A percentile compares a stretch with the other conserved stretches of the same genome.
Evolutionary conservation across 345 rosid genomes (phyloP).

Genomic region (Salix arbutifolia): DNA sequence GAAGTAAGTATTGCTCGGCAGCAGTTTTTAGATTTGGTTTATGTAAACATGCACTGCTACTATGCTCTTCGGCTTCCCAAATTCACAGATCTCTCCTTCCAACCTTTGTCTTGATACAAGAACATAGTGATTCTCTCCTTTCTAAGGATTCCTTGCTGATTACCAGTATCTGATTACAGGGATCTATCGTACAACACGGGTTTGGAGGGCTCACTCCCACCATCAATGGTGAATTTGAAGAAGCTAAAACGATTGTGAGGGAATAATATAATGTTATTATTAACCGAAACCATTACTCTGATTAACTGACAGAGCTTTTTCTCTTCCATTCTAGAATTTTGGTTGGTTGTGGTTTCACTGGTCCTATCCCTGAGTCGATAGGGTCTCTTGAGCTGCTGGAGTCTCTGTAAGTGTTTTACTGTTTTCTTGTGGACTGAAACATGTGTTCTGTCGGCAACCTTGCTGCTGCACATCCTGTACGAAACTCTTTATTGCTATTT

Average conservation of each 20-base stretch:
- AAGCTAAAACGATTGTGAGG: conserved; percentile 69
- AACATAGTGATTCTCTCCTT: neutral
- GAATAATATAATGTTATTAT: neutral
- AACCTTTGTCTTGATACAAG: too few relatives aligned
- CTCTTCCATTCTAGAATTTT: conserved; percentile 44
- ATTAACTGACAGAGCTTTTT: neutral
- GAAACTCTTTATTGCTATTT: conserved; percentile 5
- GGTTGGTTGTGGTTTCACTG: conserved; percentile 68
- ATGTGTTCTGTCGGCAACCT: neutral
- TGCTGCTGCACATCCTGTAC: neutral
- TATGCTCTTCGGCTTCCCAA: neutral
- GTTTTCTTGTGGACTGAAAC: neutral
- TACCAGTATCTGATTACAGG: conserved; percentile 36
- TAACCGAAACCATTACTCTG: conserved; percentile 1
- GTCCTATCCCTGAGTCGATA: conserved; percentile 59
- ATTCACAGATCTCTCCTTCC: neutral
- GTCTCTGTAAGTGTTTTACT: conserved; percentile 46
- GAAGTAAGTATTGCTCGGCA: too few relatives aligned
- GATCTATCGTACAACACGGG: conserved; percentile 70
- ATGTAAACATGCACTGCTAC: neutral
- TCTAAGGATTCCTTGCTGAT: neutral
- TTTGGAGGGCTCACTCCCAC: conserved; percentile 64
- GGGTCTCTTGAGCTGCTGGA: conserved; percentile 53
- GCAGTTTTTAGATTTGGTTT: too few relatives aligned
- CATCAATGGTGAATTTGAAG: conserved; percentile 46